phyloP scores from a whole-genome alignment of 164 flowering plant genomes.

The Umbilicus rupestris region DNA sequence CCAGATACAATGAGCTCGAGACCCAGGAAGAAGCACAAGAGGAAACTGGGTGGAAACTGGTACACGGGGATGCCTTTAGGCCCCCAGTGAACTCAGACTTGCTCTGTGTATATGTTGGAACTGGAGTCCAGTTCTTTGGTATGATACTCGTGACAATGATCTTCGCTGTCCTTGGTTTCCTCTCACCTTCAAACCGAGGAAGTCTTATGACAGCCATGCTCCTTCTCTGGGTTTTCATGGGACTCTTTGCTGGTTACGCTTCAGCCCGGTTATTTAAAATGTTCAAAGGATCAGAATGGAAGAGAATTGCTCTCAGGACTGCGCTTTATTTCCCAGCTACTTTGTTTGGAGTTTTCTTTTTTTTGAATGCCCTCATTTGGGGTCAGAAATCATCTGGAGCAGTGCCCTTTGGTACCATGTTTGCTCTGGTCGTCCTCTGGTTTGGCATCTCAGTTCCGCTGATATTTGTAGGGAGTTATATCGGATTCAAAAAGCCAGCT shows the following conservation, averaged over 20 bases:
- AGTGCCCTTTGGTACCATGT: constrained; percentile 72
- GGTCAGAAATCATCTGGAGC: constrained; percentile 67
- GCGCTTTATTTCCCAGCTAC: constrained; percentile 46
- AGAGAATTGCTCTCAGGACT: constrained; percentile 44
- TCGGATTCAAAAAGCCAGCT: constrained; percentile 57
- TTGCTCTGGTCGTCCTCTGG: constrained; percentile 51
- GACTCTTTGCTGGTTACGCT: constrained; percentile 56
- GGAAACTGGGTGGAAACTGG: constrained; percentile 72
- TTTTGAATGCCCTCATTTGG: constrained; percentile 59
- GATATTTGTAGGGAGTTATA: constrained; percentile 47
- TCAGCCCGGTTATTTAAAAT: constrained; percentile 49
- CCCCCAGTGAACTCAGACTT: constrained; percentile 46
- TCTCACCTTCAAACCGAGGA: constrained; percentile 63
- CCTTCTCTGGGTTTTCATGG: constrained; percentile 65
- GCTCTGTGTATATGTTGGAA: constrained; percentile 57
- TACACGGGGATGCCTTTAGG: constrained; percentile 68
- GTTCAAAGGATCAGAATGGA: constrained; percentile 63
- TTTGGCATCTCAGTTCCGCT: constrained; percentile 65
- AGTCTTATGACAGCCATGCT: constrained; percentile 72
- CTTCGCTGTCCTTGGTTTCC: constrained; percentile 59
- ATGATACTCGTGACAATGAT: constrained; percentile 55
- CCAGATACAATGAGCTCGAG: constrained; percentile 66
- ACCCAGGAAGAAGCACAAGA: constrained; percentile 77
- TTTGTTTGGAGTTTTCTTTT: constrained; percentile 39
- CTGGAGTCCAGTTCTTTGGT: constrained; percentile 55